These are phyloP conservation scores for Spongospora subterranea DNA, from an alignment of 208 protist species.

Conservation along the genomic window DNA sequence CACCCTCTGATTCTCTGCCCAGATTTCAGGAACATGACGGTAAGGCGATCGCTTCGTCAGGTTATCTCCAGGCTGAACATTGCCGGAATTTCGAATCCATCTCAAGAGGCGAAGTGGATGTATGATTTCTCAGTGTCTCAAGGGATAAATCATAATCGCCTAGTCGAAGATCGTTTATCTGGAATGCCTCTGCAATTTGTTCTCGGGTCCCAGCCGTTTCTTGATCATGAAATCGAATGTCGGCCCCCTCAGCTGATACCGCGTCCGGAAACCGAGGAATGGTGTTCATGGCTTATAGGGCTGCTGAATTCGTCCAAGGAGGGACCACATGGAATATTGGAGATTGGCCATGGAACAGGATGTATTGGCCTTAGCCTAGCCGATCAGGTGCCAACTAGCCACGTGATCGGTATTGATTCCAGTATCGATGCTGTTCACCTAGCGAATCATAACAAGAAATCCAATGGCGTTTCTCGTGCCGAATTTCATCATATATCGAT, in stretches of 20 bases:
- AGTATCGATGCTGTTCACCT: neutral
- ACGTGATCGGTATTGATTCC: neutral
- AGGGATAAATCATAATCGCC: neutral
- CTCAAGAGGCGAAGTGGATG: neutral
- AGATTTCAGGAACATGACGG: no score
- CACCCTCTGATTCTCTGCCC: no score
- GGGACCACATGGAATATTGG: neutral
- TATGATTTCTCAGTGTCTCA: neutral
- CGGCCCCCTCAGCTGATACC: neutral
- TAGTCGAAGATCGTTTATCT: neutral
- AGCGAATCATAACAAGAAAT: neutral
- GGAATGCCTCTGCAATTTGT: conserved; percentile 44
- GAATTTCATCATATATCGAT: neutral
- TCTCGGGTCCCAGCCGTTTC: conserved; percentile 23
- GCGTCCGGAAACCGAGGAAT: conserved; percentile 22
- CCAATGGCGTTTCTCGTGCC: neutral
- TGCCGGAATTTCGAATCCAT: no score
- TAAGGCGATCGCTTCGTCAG: no score
- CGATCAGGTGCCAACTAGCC: neutral
- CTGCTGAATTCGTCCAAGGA: neutral
- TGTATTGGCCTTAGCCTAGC: neutral
- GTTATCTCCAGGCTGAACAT: no score
- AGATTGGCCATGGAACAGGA: conserved; percentile 40
- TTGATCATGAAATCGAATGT: neutral
- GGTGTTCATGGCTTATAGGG: conserved; percentile 24